These are phyloP conservation scores for Cucurbita ficifolia DNA, from an alignment of 306 rosid species.

Conservation along the genomic window DNA sequence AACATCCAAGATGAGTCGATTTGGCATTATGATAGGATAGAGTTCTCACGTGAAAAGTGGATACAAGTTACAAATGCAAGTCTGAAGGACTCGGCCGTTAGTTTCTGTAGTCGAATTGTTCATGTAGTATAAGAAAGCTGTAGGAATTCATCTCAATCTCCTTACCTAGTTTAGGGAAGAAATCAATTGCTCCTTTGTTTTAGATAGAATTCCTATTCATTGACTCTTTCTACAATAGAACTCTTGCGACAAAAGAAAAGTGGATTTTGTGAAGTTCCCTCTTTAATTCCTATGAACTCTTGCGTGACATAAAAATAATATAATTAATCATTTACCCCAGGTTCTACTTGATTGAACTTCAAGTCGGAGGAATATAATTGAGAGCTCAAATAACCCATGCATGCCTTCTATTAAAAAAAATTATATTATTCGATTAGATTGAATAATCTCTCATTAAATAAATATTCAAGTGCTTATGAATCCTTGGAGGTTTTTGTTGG, in stretches of 20 bases:
- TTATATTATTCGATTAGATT: background rate
- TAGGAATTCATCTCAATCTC: background rate
- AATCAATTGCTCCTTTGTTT: background rate
- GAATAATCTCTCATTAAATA: background rate
- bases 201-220: background rate
- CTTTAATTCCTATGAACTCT: background rate
- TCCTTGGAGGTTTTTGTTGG: background rate
- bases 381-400: background rate
- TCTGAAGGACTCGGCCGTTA: background rate
- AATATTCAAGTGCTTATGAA: background rate
- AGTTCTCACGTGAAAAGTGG: background rate
- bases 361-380: background rate
- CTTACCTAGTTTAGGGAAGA: background rate
- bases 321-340: background rate
- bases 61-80: background rate
- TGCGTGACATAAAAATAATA: background rate
- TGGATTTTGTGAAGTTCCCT: background rate
- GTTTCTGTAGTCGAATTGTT: background rate
- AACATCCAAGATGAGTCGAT: background rate
- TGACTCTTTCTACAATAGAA: background rate
- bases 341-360: background rate
- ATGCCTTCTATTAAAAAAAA: background rate
- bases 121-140: background rate
- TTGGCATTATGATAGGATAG: background rate
- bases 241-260: background rate